Percentiles rank a stretch among this genome's conserved stretches.
Conservation (phyloP, 805 yeast genomes). For the Starmerella geochares region DNA sequence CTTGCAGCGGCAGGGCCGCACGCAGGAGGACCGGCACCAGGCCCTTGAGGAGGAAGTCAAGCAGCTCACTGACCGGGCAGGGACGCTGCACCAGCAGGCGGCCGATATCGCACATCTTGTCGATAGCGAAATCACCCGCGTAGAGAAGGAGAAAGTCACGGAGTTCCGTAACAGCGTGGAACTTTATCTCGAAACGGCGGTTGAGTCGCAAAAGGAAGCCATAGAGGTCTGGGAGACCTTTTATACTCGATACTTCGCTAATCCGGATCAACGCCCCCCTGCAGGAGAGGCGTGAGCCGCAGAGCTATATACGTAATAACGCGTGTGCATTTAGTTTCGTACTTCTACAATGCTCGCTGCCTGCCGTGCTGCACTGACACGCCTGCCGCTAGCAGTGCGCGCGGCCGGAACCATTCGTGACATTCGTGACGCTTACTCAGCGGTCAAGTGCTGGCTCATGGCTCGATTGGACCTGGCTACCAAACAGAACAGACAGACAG, state of each 20-base stretch:
- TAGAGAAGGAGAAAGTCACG: constrained; percentile 64
- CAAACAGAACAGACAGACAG: not conserved
- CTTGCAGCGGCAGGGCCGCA: constrained; percentile 37
- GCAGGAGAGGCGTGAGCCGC: too few species aligned
- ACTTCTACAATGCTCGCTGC: too few species aligned
- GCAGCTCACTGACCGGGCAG: constrained; percentile 44
- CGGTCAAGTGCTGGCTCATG: not conserved
- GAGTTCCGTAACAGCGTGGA: constrained; percentile 87
- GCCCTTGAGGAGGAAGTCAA: constrained; percentile 50
- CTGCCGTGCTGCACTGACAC: too few species aligned
- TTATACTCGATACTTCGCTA: constrained; percentile 34
- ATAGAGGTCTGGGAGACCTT: constrained; percentile 46
- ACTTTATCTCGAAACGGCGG: constrained; percentile 76
- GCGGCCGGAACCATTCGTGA: too few species aligned
- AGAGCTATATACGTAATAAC: too few species aligned
- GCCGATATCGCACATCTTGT: constrained; percentile 56
- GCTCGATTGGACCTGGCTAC: not conserved
- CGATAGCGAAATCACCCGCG: constrained; percentile 52
- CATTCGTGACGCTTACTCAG: too few species aligned
- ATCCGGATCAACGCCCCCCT: not conserved
- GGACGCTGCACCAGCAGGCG: constrained; percentile 48
- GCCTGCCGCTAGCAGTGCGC: too few species aligned
- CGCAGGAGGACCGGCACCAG: constrained; percentile 55
- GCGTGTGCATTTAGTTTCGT: too few species aligned
- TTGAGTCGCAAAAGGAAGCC: constrained; percentile 84